Base-by-base conservation (phyloP, 768 basidiomycete genomes). In the Pisolithus orientalis region DNA sequence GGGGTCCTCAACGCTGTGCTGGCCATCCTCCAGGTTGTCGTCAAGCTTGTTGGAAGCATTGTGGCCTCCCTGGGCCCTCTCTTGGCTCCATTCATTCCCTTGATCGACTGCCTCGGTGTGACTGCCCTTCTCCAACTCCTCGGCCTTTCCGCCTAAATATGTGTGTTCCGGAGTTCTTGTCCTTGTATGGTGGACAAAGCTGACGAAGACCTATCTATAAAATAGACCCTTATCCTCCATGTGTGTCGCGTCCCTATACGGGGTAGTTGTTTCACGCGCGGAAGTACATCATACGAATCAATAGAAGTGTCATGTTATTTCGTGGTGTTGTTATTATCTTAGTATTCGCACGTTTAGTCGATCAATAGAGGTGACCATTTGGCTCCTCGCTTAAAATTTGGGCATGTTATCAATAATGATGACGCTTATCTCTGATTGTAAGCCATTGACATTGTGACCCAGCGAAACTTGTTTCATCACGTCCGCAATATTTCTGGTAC, bases 41-140 rank as follows among this genome's bases (percentile, higher is more conserved):
- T 56, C 16, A 1, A 24, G 21, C 57, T 70, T 47, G 54, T 67
- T 32, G 47, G 45, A 29, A 64, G 58, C 56, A 53, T 72, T 43
- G 49, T 61, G 24, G 52, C 53, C 8, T 38, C 54, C 39, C 52
- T 72, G 16, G 24, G 55, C 17, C 59, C 59, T 44, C 45, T 65
- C 44, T 27, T 71, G 37, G 44, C 48, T 11, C 49, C 48, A 17
- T 51, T 63, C 47, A 13, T 57, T 11, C 24, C 51, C 21, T 49
- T 68, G 49, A 51, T 71, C 46, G 11, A 55, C 38, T 46, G 42
- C 16, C 64, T 72, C 45, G 53, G 57, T 43, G 49, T 64, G 38
- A 46, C 44, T 24, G 44, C 50, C 28, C 38, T 71, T 52, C 45
- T 60, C 44, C 51, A 49, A 52, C 25, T 69, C 52, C 55, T 71